These are phyloP conservation scores for Annulohypoxylon nitens DNA, from an alignment of 495 filamentous ascomycete genomes.

Conservation along the genomic window DNA sequence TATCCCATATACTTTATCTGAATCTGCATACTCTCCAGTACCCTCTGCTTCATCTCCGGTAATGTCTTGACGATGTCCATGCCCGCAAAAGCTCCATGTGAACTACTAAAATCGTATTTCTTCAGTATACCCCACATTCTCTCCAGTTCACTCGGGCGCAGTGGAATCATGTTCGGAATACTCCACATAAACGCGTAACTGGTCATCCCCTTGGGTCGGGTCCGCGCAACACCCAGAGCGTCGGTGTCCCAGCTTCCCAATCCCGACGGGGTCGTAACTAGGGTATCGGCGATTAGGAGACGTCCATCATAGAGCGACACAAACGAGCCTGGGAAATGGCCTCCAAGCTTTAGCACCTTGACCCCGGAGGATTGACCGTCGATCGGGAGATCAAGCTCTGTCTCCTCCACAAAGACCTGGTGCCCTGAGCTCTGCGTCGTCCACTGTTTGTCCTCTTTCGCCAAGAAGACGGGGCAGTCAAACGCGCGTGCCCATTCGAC, in stretches of 20 bases:
- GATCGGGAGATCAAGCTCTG: slow-evolving; percentile 50
- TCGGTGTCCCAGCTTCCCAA: slow-evolving; percentile 56
- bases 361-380: slow-evolving; percentile 65
- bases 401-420: slow-evolving; percentile 60
- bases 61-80: slow-evolving; percentile 68
- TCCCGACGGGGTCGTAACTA: slow-evolving; percentile 73
- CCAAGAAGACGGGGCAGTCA: slow-evolving; percentile 72
- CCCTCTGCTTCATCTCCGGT: slow-evolving; percentile 67
- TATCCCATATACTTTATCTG: slow-evolving; percentile 71
- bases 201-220: slow-evolving; percentile 67
- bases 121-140: slow-evolving; percentile 67
- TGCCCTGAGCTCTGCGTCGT: slow-evolving; percentile 50
- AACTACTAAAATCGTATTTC: slow-evolving; percentile 70
- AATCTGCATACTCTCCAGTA: slow-evolving; percentile 82
- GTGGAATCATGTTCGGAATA: slow-evolving; percentile 83
- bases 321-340: slow-evolving; percentile 80
- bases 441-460: slow-evolving; percentile 74
- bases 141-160: slow-evolving; percentile 67
- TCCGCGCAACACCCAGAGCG: slow-evolving; percentile 50
- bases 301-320: slow-evolving; percentile 69
- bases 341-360: slow-evolving; percentile 74
- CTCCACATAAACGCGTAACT: slow-evolving; percentile 83
- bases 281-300: slow-evolving; percentile 78
- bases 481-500: slow-evolving; percentile 75
- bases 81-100: slow-evolving; percentile 74